Percentiles rank a stretch among this genome's conserved stretches.
Conservation (phyloP, 129 eudicot species). For the Centella asiatica region DNA sequence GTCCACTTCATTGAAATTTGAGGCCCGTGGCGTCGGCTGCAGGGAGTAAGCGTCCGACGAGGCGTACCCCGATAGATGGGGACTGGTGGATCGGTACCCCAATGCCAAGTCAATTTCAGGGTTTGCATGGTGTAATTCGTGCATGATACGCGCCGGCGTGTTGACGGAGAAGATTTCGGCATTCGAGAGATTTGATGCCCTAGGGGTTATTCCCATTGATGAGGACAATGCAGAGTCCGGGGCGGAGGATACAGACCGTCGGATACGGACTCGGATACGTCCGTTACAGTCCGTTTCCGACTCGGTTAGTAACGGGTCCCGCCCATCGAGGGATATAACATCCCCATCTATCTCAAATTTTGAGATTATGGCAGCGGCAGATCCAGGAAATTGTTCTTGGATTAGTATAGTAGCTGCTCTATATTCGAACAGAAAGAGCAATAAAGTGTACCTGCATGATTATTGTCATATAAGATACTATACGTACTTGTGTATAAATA, state of each 20-base stretch:
- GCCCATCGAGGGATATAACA: conserved; percentile 39
- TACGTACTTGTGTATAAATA: background rate
- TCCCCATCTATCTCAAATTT: conserved; percentile 31
- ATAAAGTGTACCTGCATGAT: conserved; percentile 35
- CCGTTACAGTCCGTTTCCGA: conserved; percentile 28
- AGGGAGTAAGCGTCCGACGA: conserved; percentile 41
- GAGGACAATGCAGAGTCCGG: conserved; percentile 29
- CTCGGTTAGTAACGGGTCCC: conserved; percentile 34
- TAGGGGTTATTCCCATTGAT: conserved; percentile 29
- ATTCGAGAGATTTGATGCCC: conserved; percentile 32
- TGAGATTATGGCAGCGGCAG: conserved; percentile 27
- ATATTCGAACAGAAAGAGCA: conserved; percentile 37
- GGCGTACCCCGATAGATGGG: conserved; percentile 29
- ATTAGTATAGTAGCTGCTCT: conserved; percentile 39
- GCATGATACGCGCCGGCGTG: conserved; percentile 16
- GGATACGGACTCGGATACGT: conserved; percentile 30
- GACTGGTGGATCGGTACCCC: conserved; percentile 25
- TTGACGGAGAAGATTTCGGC: conserved; percentile 33
- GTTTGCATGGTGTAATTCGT: background rate
- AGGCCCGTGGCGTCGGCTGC: conserved; percentile 38
- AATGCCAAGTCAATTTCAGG: conserved; percentile 14
- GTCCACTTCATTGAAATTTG: conserved; percentile 32
- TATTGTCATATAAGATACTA: background rate
- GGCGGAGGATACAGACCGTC: conserved; percentile 36
- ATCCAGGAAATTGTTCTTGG: conserved; percentile 33